Evolutionary conservation across 345 rosid genomes (phyloP), one percentile per base, ranked within the genome.

Genomic region (Excoecaria cochinchinensis): DNA sequence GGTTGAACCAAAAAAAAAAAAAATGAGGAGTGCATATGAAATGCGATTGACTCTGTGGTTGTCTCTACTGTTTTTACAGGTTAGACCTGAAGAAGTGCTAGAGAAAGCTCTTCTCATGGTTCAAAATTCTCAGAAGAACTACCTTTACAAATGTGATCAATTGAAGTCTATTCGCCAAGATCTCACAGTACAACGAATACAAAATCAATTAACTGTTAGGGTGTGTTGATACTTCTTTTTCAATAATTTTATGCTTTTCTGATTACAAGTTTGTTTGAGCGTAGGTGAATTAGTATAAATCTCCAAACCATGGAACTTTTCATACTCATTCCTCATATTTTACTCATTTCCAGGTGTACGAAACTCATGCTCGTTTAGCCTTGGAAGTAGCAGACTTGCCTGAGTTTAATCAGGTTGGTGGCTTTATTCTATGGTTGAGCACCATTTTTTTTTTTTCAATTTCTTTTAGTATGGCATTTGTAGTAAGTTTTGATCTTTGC

Each of bases 161-260:
- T 84, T 96, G 86, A 96, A 96, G 76, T 96, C 99, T 69, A 93
- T 96, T 79, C 99, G 99, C 56, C 99, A 96, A 79, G 99, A 96
- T 82, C 86, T 96, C 76, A 96, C 97, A 6, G 99, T 96, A 46
- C 99, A 96, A 81, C 79, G 97, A 68, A 96, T 93, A 75, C 85
- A 88, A 77, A 93, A 93, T 85, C 88, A 87, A 73, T 83, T 96
- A 51, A 96, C 98, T 3, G 97, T 85, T 67, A 92, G 88, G 98
- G 99, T 93, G 80, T 77, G 77, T 67, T 72, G 66, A 73, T 57
- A 15, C 69, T 25, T 16, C 15, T 1, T 48, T 38, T 19, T 74
- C 31, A 40, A 61, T 52, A 11, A 5, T 21, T 69, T 21, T 3
- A 9, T 31, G 56, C 21, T 25, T 9, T 31, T 48, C 31, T 69